Base-by-base conservation (phyloP, 176 grass and related monocot species). In the Saccharum officinarum region DNA sequence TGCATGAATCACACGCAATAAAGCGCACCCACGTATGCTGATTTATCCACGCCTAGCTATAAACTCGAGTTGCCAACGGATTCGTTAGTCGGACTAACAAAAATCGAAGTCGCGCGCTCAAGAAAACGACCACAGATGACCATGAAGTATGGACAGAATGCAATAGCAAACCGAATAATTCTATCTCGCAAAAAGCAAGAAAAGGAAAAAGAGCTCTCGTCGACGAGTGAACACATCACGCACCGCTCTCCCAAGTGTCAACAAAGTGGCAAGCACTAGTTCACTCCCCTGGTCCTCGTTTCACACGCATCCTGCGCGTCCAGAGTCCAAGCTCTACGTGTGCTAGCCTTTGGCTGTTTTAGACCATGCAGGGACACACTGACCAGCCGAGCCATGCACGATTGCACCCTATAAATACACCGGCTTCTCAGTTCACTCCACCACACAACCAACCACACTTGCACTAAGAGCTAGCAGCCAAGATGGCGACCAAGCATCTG, bases 401-500 rank as follows among this genome's bases (percentile, higher is more conserved):
- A 34, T 1, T 22, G 78, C 49, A 23, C 71, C 39, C 83, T 82
- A 90, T 90, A 90, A 86, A 86, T 90, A 86, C 23, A 34, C 34
- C 72, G 9, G 30, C 57, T 17, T 28, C 54, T 28, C 54, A 42
- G 14, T 79, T 61, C 76, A 23, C 69, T 79, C 68, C 61, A 80
- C 78, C 28, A 17, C 66, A 73, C 33, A 81, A 82, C 79, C 44
- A 81, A 7, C 64, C 55, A 69, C 78, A 80, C 38, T 68, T 20
- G 22, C 31, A 76, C 71, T 11, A 13, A 76, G 64, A 23, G 47
- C 62, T 36, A 8, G 2, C 30, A 33, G 78, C 54, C 65, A 83
- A 88, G 80, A 90, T 90, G 88, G 83, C 78, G 18, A 72, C 78
- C 25, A 82, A 77, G 66, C 88, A 82, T 86, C 61, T 90, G 33